Evolutionary conservation across 2,329 filamentous ascomycete species (phyloP).

Genomic region (Colletotrichum sp.): DNA sequence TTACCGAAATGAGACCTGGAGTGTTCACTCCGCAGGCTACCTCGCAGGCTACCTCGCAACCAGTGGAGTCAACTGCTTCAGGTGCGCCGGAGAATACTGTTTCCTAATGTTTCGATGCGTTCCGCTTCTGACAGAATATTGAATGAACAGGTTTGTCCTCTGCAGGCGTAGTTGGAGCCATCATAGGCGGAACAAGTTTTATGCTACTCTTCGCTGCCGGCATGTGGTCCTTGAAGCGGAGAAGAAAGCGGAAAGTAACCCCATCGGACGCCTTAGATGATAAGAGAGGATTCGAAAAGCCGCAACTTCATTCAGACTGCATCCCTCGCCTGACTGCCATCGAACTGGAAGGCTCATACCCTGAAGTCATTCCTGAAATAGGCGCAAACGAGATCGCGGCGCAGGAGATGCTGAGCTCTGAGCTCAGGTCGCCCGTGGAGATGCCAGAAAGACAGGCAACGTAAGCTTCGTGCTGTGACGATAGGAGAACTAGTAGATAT

Average conservation of each 20-base stretch:
- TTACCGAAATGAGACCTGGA: no score
- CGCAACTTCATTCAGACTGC: neutral
- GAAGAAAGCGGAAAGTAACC: fast-evolving
- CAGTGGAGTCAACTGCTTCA: no score
- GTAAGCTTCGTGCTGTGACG: no score
- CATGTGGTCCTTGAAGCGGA: neutral
- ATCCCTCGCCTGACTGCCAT: neutral
- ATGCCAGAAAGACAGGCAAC: neutral
- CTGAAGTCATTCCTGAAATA: no score
- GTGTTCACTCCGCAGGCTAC: no score
- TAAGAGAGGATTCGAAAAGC: fast-evolving
- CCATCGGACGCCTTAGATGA: neutral
- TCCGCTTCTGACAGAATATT: no score
- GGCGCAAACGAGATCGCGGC: neutral
- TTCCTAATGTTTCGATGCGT: no score
- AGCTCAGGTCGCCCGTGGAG: neutral
- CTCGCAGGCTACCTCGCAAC: no score
- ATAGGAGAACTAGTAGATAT: no score
- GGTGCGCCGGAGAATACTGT: no score
- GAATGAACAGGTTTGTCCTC: no score
- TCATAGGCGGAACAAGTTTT: neutral
- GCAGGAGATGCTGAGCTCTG: neutral
- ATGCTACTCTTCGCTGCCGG: neutral
- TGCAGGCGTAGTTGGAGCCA: no score
- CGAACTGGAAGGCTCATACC: neutral